Conservation (phyloP, 192 early-diverging fungal genomes). For the Linnemannia hyalina region DNA sequence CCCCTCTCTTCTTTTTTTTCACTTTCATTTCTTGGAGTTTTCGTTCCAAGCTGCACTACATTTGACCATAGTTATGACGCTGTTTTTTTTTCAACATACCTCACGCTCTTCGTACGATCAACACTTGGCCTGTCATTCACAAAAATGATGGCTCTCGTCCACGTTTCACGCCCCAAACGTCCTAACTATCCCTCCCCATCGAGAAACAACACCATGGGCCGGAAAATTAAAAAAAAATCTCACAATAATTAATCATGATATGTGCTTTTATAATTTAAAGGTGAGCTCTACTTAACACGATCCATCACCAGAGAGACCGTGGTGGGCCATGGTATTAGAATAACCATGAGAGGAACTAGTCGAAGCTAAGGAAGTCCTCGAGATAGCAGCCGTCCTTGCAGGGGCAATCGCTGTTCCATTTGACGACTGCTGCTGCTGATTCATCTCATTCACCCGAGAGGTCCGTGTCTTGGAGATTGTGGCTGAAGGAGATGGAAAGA, state of each 20-base stretch:
- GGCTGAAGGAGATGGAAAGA: constrained; percentile 19
- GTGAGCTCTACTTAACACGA: constrained; percentile 2
- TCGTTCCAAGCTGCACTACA: neutral
- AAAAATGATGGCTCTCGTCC: neutral
- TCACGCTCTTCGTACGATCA: neutral
- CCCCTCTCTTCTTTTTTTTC: neutral
- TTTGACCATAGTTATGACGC: neutral
- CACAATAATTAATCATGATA: neutral
- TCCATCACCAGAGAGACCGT: constrained; percentile 13
- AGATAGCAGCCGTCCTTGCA: neutral
- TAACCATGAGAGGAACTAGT: constrained; percentile 18
- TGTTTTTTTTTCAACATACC: neutral
- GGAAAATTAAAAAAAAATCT: constrained; percentile 4
- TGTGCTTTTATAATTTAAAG: neutral
- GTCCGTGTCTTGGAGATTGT: neutral
- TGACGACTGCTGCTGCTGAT: neutral
- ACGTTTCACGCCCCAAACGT: neutral
- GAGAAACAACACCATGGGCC: neutral
- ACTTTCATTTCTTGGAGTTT: neutral
- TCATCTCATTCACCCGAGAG: neutral
- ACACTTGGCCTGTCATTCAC: neutral
- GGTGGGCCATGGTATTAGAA: constrained; percentile 11
- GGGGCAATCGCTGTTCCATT: neutral
- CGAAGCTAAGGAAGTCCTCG: constrained; percentile 1
- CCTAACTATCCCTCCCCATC: neutral